Percentiles rank a stretch among this genome's conserved stretches.
phyloP scores from a whole-genome alignment of 306 rosid genomes.

The Geum urbanum region DNA sequence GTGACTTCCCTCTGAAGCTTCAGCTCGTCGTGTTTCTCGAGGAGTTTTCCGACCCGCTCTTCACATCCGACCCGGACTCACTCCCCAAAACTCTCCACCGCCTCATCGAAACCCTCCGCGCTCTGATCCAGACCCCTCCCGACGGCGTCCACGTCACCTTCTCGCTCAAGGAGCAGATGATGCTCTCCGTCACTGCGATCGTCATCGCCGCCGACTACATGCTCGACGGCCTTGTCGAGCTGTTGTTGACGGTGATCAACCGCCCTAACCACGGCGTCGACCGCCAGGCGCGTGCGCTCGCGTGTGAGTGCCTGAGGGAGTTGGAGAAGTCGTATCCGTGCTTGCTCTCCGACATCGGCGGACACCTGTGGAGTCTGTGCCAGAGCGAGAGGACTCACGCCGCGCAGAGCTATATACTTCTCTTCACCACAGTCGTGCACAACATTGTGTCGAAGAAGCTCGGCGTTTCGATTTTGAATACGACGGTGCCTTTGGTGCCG shows the following conservation, averaged over 20 bases:
- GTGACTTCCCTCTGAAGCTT: conserved; percentile 63
- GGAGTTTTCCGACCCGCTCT: conserved; percentile 53
- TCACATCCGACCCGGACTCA: conserved; percentile 16
- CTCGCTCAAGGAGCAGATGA: conserved; percentile 70
- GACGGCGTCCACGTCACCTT: conserved; percentile 49
- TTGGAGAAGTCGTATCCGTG: conserved; percentile 66
- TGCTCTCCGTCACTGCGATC: conserved; percentile 75
- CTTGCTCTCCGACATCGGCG: conserved; percentile 71
- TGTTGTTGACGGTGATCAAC: conserved; percentile 58
- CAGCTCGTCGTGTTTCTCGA: conserved; percentile 73
- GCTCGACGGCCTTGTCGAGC: conserved; percentile 53
- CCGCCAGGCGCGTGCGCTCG: conserved; percentile 65
- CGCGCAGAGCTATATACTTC: conserved; percentile 65
- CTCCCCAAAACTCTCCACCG: conserved; percentile 36
- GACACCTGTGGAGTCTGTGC: conserved; percentile 82
- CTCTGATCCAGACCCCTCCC: conserved; percentile 52
- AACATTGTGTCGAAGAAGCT: conserved; percentile 48
- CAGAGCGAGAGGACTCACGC: conserved; percentile 92
- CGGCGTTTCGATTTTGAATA: conserved; percentile 57
- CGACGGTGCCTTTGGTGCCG: conserved; percentile 60
- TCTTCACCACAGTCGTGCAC: conserved; percentile 59
- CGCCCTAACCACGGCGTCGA: conserved; percentile 75
- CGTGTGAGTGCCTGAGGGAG: conserved; percentile 88
- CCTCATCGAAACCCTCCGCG: conserved; percentile 52
- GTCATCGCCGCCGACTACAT: conserved; percentile 41